phyloP scores from a whole-genome alignment of 129 eudicot genomes.

The Scalesia atractyloides region DNA sequence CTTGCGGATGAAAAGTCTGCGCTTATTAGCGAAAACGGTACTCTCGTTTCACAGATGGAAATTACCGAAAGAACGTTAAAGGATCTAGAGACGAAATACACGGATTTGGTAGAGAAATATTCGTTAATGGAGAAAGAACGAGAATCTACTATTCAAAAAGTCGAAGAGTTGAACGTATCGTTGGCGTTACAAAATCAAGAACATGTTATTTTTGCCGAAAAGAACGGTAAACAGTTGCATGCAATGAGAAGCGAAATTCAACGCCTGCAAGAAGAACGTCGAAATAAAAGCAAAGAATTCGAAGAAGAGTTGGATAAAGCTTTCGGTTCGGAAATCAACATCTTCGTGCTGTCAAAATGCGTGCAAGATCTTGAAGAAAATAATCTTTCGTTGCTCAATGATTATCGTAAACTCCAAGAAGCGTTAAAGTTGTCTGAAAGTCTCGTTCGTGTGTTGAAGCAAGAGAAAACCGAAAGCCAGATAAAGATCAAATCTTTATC shows the following conservation, averaged over 20 bases:
- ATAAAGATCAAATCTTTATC: conserved; percentile 50
- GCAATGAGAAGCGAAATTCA: conserved; percentile 46
- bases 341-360: conserved; percentile 50
- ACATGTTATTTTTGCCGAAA: conserved; percentile 44
- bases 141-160: conserved; percentile 48
- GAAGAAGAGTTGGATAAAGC: conserved; percentile 60
- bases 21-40: conserved; percentile 61
- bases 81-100: conserved; percentile 50
- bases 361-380: conserved; percentile 60
- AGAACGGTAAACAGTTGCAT: conserved; percentile 39
- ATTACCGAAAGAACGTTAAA: conserved; percentile 48
- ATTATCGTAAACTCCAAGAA: conserved; percentile 60
- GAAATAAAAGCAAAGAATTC: conserved; percentile 46
- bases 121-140: conserved; percentile 62
- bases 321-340: conserved; percentile 56
- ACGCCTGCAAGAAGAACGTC: conserved; percentile 50
- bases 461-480: conserved; percentile 44
- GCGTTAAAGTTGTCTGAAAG: conserved; percentile 49
- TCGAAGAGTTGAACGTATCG: conserved; percentile 55
- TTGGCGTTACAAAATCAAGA: conserved; percentile 66
- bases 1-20: conserved; percentile 66
- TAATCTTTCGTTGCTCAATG: conserved; percentile 41
- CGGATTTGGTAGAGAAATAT: conserved; percentile 59
- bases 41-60: conserved; percentile 52
- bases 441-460: conserved; percentile 49